phyloP scores from a whole-genome alignment of 805 yeast species.

The Torulaspora indica region DNA sequence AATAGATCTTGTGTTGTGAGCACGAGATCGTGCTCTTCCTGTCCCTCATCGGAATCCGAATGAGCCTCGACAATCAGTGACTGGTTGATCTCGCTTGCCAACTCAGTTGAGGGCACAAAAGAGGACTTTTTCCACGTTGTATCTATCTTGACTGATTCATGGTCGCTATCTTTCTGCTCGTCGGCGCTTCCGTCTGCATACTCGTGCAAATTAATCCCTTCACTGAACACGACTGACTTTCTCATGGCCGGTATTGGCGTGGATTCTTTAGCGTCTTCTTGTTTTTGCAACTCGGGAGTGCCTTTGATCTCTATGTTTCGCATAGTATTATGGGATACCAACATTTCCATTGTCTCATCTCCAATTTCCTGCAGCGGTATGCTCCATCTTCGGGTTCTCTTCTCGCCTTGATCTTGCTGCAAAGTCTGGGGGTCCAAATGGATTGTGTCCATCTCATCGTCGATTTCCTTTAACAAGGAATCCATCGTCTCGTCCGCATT shows the following conservation, averaged over 20 bases:
- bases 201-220: slow-evolving; percentile 19
- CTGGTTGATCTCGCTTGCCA: not conserved
- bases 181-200: slow-evolving; percentile 11
- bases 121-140: slow-evolving; percentile 12
- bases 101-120: not conserved
- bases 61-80: slow-evolving; percentile 4
- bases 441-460: slow-evolving; percentile 27
- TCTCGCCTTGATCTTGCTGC: not conserved
- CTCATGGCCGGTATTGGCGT: slow-evolving; percentile 3
- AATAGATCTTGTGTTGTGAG: slow-evolving; percentile 16
- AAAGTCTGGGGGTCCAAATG: slow-evolving; percentile 1
- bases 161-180: not conserved
- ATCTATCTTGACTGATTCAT: not conserved
- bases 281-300: not conserved
- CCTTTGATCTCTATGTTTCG: slow-evolving; percentile 4
- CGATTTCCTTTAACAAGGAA: slow-evolving; percentile 32
- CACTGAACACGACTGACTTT: slow-evolving; percentile 20
- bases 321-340: slow-evolving; percentile 28
- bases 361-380: slow-evolving; percentile 31
- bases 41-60: slow-evolving; percentile 12
- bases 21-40: slow-evolving; percentile 7
- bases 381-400: slow-evolving; percentile 12
- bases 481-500: slow-evolving; percentile 23
- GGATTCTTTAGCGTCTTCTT: not conserved
- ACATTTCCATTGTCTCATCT: slow-evolving; percentile 34